These are phyloP conservation scores for Aspergillus sp. DNA, from an alignment of 2,329 filamentous ascomycete species.

Conservation along the genomic window DNA sequence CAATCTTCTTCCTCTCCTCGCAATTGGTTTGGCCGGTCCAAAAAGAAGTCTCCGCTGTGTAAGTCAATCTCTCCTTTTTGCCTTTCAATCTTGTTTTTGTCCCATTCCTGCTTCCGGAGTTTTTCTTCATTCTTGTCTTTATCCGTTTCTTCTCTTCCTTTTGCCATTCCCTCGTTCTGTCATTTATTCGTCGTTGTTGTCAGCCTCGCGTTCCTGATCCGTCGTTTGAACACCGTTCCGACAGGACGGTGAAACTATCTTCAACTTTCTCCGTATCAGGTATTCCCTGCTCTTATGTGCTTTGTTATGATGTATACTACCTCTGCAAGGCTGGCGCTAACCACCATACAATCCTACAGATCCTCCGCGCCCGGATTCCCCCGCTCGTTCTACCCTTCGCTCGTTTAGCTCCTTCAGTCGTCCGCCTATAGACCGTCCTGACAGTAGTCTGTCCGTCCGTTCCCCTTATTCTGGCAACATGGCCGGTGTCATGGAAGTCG, in stretches of 20 bases:
- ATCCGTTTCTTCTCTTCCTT: background rate
- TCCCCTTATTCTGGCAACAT: conserved; percentile 41
- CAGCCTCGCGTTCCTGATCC: background rate
- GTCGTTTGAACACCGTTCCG: background rate
- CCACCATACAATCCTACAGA: conserved; percentile 17
- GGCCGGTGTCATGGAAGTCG: conserved; percentile 63
- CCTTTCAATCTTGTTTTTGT: background rate
- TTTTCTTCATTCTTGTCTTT: conserved; percentile 2
- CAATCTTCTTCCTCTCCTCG: conserved; percentile 17
- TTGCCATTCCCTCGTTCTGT: conserved; percentile 1
- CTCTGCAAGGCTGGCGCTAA: conserved; percentile 4
- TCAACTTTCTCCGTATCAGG: too few species aligned
- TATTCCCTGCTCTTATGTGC: too few species aligned
- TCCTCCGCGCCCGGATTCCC: conserved; percentile 23
- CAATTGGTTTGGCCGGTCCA: conserved; percentile 31
- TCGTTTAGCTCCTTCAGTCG: conserved; percentile 26
- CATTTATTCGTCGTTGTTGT: background rate
- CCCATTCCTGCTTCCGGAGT: background rate
- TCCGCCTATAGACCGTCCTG: conserved; percentile 21
- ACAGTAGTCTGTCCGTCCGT: conserved; percentile 23
- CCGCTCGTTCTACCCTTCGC: conserved; percentile 26
- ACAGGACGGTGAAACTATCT: too few species aligned
- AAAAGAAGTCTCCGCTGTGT: conserved; percentile 28
- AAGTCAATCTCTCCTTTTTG: conserved; percentile 14
- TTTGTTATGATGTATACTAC: too few species aligned